These are phyloP conservation scores for Pseudonitzschia multistriata DNA, from an alignment of 108 stramenopile genomes.

Conservation along the genomic window DNA sequence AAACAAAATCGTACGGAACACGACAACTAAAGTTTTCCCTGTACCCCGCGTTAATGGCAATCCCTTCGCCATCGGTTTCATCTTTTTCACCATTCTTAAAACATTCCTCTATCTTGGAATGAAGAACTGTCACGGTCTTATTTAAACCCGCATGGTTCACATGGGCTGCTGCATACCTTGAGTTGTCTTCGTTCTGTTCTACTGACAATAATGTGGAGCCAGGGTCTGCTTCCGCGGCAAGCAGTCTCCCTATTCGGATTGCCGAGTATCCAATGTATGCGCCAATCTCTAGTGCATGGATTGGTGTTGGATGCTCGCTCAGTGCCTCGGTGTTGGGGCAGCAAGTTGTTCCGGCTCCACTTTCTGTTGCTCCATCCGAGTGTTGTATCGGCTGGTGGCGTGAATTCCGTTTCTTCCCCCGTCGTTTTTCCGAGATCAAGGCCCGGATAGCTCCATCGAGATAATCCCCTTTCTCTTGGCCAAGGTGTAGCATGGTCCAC, in stretches of 20 bases:
- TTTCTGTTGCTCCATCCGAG: too few species aligned
- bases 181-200: conserved; percentile 6
- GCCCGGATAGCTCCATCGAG: background rate
- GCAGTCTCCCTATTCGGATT: conserved; percentile 7
- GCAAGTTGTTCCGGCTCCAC: too few species aligned
- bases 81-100: background rate
- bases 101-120: background rate
- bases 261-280: conserved; percentile 14
- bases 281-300: conserved; percentile 5
- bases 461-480: background rate
- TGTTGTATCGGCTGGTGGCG: background rate
- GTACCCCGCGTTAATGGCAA: background rate
- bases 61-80: background rate
- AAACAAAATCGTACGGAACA: conserved; percentile 1
- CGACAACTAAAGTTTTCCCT: too few species aligned
- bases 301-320: too few species aligned
- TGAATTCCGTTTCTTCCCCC: background rate
- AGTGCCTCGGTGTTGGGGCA: too few species aligned
- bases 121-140: background rate
- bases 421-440: background rate
- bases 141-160: conserved; percentile 7
- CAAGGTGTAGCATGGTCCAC: conserved; percentile 11
- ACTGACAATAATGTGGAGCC: background rate
- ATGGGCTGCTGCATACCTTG: background rate
- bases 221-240: background rate